Percentiles rank a stretch among this genome's conserved stretches.
phyloP scores from a whole-genome alignment of 2,329 filamentous ascomycete genomes.

The Hypoxylon sp. region DNA sequence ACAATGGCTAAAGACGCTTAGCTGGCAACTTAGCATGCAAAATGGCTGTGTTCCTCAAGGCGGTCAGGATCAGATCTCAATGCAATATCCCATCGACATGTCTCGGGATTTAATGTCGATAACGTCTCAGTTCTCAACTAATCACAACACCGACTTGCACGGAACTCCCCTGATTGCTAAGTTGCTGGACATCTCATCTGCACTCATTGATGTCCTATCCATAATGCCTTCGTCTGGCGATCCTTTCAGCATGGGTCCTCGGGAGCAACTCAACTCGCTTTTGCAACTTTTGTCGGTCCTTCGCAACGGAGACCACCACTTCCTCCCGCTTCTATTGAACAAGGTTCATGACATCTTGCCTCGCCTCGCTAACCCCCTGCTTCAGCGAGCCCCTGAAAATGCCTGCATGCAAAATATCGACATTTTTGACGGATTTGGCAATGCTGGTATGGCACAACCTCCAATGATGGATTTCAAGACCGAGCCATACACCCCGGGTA shows the following conservation, averaged over 20 bases:
- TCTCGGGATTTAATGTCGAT: conserved; percentile 75
- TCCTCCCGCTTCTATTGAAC: conserved; percentile 80
- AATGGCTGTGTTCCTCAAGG: conserved; percentile 67
- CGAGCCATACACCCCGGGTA: conserved; percentile 53
- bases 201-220: conserved; percentile 80
- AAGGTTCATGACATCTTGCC: conserved; percentile 83
- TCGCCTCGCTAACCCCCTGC: conserved; percentile 71
- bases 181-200: conserved; percentile 81
- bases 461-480: conserved; percentile 65
- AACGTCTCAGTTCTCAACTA: conserved; percentile 77
- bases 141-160: conserved; percentile 79
- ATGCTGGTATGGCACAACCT: conserved; percentile 71
- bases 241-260: conserved; percentile 76
- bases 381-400: conserved; percentile 71
- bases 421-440: conserved; percentile 77
- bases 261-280: conserved; percentile 80
- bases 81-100: conserved; percentile 74
- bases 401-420: conserved; percentile 64
- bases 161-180: conserved; percentile 85
- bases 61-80: conserved; percentile 70
- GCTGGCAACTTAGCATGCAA: conserved; percentile 73
- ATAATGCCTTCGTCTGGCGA: conserved; percentile 72
- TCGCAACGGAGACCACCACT: conserved; percentile 82
- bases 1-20: conserved; percentile 75
- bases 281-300: conserved; percentile 77